These are phyloP conservation scores for Saussurea involucrata DNA, from an alignment of 129 eudicot species.

Conservation along the genomic window DNA sequence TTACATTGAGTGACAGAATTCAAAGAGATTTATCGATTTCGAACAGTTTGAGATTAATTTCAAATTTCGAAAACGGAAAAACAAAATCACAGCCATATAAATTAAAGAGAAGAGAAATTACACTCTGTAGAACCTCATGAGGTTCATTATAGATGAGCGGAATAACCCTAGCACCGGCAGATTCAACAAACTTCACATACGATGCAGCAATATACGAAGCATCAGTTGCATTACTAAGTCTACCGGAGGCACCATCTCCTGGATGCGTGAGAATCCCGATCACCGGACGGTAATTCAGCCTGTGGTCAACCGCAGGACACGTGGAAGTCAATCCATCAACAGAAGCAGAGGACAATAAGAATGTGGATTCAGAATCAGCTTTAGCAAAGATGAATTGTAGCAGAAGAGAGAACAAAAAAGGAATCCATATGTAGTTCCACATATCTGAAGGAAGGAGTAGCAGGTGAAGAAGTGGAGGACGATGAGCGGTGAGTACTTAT, in stretches of 20 bases:
- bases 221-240: slow-evolving; percentile 55
- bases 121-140: slow-evolving; percentile 33
- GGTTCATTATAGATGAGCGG: slow-evolving; percentile 84
- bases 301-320: slow-evolving; percentile 64
- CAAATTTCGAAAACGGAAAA: not conserved
- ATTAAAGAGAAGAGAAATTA: slow-evolving; percentile 15
- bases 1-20: not conserved
- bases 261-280: slow-evolving; percentile 90
- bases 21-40: not conserved
- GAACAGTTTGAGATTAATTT: not conserved
- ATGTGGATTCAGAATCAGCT: slow-evolving; percentile 30
- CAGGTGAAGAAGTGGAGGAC: slow-evolving; percentile 5
- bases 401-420: slow-evolving; percentile 28
- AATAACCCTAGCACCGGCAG: slow-evolving; percentile 96
- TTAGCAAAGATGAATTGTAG: slow-evolving; percentile 26
- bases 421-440: slow-evolving; percentile 39
- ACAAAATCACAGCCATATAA: not conserved
- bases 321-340: slow-evolving; percentile 15
- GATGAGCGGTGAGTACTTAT: not conserved
- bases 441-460: slow-evolving; percentile 34
- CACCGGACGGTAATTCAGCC: slow-evolving; percentile 71
- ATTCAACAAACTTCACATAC: slow-evolving; percentile 86
- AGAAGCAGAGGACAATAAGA: slow-evolving; percentile 34
- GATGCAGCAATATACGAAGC: slow-evolving; percentile 91
- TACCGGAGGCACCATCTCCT: slow-evolving; percentile 92